Evolutionary conservation across 495 filamentous ascomycete species (phyloP), one percentile per base, ranked within the genome.

Genomic region (Penicillium alfredii): DNA sequence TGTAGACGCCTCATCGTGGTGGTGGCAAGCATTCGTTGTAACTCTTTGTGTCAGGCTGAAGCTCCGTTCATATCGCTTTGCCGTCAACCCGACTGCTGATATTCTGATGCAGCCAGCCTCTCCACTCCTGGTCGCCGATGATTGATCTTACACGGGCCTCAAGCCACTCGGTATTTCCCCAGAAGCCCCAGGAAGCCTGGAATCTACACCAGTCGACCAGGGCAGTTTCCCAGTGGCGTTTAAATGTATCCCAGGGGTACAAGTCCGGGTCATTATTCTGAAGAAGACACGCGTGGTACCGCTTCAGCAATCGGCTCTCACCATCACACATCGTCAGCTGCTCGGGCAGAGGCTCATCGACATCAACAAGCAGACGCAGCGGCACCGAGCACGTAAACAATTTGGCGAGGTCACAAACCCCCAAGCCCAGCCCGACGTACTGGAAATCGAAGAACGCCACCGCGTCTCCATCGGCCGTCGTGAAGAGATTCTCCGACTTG

Each of bases 21-120:
- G n/a, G n/a, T n/a, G n/a, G n/a, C n/a, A n/a, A 25, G 23, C 5
- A 25, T 25, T 4, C 23, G 23, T 25, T 25, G 23, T 25, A 4
- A 4, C 23, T 25, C 5, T 25, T 25, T 8, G 11, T n/a, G 23
- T n/a, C 23, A n/a, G 3, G 62, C 27, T 72, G 68, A 3, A 82
- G 62, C 42, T 68, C 68, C 1, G 72, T 80, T 56, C 80, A 80
- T 3, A 81, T 65, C 17, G 72, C 70, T 51, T 72, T 71, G 16
- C 76, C 3, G 4, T 25, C 23, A 25, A 26, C 15, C 27, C 28
- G 41, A 23, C 38, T 32, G 23, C 22, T 24, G 8, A 41, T 31
- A 37, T 35, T 44, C 42, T 33, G 33, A 29, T 43, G 24, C 9
- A 66, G 38, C 60, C 62, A 63, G 20, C 40, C 36, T 31, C 52